phyloP scores from a whole-genome alignment of 1,284 basidiomycete species.

The Schizophyllum amplum region DNA sequence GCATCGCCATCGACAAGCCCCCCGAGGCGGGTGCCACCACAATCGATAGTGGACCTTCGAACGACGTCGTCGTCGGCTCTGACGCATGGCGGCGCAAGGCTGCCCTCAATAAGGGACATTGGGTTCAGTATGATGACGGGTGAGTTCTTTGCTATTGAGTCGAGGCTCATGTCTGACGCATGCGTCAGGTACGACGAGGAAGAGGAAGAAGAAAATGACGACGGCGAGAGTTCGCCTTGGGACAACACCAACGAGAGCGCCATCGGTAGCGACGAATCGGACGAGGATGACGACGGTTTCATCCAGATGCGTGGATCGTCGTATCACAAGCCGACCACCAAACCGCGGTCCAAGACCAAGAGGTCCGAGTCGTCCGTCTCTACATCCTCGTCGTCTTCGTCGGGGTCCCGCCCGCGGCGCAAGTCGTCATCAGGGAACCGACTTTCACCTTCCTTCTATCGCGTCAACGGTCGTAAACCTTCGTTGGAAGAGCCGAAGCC shows the following conservation, averaged over 20 bases:
- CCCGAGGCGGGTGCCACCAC: constrained; percentile 1
- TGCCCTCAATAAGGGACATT: constrained; percentile 16
- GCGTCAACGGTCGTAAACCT: constrained; percentile 24
- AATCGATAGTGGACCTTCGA: constrained; percentile 3
- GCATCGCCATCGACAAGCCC: constrained; percentile 85
- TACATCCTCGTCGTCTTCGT: constrained; percentile 32
- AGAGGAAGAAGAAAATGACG: constrained; percentile 30
- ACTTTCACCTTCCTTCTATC: constrained; percentile 6
- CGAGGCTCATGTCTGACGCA: constrained; percentile 4
- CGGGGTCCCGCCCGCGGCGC: constrained; percentile 14
- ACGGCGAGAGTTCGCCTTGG: constrained; percentile 18
- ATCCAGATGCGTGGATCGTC: constrained; percentile 52
- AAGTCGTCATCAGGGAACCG: constrained; percentile 1
- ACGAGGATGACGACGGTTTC: constrained; percentile 51
- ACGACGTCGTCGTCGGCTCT: constrained; percentile 1
- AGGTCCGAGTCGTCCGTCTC: constrained; percentile 29
- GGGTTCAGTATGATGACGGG: constrained; percentile 53
- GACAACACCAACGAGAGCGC: constrained; percentile 25
- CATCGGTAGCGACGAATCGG: constrained; percentile 29
- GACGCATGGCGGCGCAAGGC: neutral
- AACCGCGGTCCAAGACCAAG: constrained; percentile 28
- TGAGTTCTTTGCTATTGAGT: constrained; percentile 18
- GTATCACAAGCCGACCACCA: constrained; percentile 13
- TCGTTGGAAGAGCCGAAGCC: constrained; percentile 34
- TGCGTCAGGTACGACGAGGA: constrained; percentile 35